These are phyloP conservation scores for Cercospora sp. DNA, from an alignment of 2,329 filamentous ascomycete species.

Conservation along the genomic window DNA sequence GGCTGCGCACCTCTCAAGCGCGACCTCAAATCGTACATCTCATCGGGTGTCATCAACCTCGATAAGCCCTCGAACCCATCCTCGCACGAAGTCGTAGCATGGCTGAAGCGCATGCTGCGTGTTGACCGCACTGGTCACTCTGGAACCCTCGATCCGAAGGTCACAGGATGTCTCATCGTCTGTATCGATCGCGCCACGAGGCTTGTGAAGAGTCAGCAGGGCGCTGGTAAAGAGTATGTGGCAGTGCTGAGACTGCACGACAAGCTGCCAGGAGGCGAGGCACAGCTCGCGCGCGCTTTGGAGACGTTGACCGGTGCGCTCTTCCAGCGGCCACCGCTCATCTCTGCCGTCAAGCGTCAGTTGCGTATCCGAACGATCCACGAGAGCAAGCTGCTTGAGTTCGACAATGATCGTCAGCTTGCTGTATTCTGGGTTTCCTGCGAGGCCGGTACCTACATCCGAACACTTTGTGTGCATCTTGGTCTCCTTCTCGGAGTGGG, in stretches of 20 bases:
- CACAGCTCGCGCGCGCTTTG: slow-evolving; percentile 87
- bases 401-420: slow-evolving; percentile 96
- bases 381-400: slow-evolving; percentile 92
- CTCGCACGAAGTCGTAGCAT: slow-evolving; percentile 97
- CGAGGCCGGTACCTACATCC: slow-evolving; percentile 97
- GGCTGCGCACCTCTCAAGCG: slow-evolving; percentile 89
- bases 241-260: slow-evolving; percentile 94
- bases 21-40: slow-evolving; percentile 95
- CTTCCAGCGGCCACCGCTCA: slow-evolving; percentile 94
- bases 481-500: slow-evolving; percentile 77
- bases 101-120: slow-evolving; percentile 96
- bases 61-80: slow-evolving; percentile 97
- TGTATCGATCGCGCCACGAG: slow-evolving; percentile 96
- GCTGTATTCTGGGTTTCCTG: slow-evolving; percentile 99
- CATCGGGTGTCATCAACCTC: slow-evolving; percentile 96
- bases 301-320: slow-evolving; percentile 95
- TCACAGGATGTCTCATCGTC: slow-evolving; percentile 92
- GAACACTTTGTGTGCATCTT: slow-evolving; percentile 94
- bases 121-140: slow-evolving; percentile 98
- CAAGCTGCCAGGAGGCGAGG: slow-evolving; percentile 88
- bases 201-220: slow-evolving; percentile 97
- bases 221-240: slow-evolving; percentile 98
- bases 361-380: slow-evolving; percentile 97
- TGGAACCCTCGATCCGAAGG: slow-evolving; percentile 96
- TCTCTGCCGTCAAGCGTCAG: slow-evolving; percentile 98